Base-by-base conservation (phyloP, 306 rosid species). In the Cicer judaicum region DNA sequence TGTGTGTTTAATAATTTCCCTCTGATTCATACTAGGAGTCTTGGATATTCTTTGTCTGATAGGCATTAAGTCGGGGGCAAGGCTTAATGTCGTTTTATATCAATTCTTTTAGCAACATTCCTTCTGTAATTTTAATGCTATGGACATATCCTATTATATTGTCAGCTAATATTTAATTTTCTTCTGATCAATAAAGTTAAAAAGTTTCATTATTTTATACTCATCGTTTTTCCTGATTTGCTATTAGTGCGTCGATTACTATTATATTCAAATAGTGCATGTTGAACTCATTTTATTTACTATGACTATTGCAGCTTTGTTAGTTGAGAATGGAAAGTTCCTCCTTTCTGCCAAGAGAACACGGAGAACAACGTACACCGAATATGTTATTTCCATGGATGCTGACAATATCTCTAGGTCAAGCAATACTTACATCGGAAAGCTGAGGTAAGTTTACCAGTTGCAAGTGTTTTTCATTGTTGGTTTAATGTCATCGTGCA, bases 261-360 rank as follows among this genome's bases (percentile, higher is more conserved):
- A 10, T 54, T 10, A 10, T 56, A 7, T 43, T 57, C 53, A 29
- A 29, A 29, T 62, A 44, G 18, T 53, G 36, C 36, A 52, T 14
- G 52, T 11, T 10, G 57, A 69, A 34, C 57, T n/a, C 44, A 6
- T 38, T 80, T 7, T 6, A 16, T 15, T 70, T 49, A 8, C 56
- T 49, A 60, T 44, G 49, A 6, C 48, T 64, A 7, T 77, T 74
- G 86, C 89, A 92, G 97, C 86, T 79, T 85, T 92, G 86, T 83
- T 90, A 34, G 97, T 88, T 75, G 97, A 92, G 70, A 92, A 90
- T 82, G 97, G 97, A 67, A 92, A 92, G 42, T 92, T 92, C 83
- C 97, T 92, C 73, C 96, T 92, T 49, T 92, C 97, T 66, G 97
- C 97, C 14, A 92, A 90, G 87, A 87, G 96, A 77, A 89, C 90